Base-by-base conservation (phyloP, 768 basidiomycete species). In the Pisolithus marmoratus region DNA sequence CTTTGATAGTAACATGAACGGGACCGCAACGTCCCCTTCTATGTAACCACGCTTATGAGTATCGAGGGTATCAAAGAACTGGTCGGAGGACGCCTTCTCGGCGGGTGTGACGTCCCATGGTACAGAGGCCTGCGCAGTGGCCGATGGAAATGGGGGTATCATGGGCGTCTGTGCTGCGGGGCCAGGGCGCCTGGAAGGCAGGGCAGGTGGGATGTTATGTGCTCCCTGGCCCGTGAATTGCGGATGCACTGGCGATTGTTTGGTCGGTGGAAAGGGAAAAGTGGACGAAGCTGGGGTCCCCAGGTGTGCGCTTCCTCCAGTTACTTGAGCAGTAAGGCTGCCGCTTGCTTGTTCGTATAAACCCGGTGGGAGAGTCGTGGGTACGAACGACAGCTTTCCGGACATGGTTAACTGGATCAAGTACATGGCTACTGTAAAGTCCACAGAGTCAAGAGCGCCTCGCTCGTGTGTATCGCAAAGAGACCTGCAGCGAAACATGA, bases 381-480 rank as follows among this genome's bases (percentile, higher is more conserved):
- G 94, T 46, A 94, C 77, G 54, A 77, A 78, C 48, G 83, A 73
- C 50, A 91, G 72, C 55, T 85, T 80, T 50, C 81, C 80, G 49
- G 86, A 82, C 94, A 97, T 96, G 37, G 80, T 73, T n/a, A 82
- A 86, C 69, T 97, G 94, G 57, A 98, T 94, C 64, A 97, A 81
- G 68, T 91, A 92, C 94, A 96, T 94, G 38, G 87, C 96, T 62
- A 99, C 83, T 54, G 88, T 85, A 64, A 99, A 99, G 70, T 99
- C 96, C 42, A 86, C 77, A 15, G 83, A 73, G 66, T 99, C 96
- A 54, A 99, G 83, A 12, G 78, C 74, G 48, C 96, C 95, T 54
- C 96, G 81, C 58, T 88, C 82, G 69, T 94, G 89, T 4, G 94
- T 94, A 68, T 99, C 96, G n/a, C 94, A 88, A 37, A 99, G 79